Conservation (phyloP, 208 protist genomes). For the Leishmania arabica region DNA sequence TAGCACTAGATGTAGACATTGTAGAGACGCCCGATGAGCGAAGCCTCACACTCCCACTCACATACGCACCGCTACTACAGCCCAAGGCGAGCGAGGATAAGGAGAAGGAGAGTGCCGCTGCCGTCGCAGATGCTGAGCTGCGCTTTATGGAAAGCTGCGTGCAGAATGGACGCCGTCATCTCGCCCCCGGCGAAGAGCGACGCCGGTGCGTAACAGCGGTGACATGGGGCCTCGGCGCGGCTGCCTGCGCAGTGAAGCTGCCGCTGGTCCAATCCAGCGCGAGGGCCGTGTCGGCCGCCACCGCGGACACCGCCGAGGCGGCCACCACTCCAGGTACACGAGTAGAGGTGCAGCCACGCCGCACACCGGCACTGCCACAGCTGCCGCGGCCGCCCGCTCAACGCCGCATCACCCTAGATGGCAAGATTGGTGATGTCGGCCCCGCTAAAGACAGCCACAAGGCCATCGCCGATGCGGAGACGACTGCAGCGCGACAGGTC, state of each 20-base stretch:
- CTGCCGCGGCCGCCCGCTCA: neutral
- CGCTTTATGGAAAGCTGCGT: conserved; percentile 28
- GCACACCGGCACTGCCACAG: neutral
- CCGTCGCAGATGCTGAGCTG: conserved; percentile 13
- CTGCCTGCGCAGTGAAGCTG: conserved; percentile 37
- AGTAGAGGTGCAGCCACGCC: neutral
- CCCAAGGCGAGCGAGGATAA: neutral
- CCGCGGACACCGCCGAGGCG: neutral
- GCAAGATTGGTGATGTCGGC: neutral
- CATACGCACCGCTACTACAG: neutral
- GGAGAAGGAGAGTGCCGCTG: neutral
- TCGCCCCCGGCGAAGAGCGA: conserved; percentile 27
- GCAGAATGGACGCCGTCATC: conserved; percentile 11
- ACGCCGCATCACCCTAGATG: neutral
- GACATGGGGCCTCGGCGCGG: conserved; percentile 68
- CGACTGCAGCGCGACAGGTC: neutral
- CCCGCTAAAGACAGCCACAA: neutral
- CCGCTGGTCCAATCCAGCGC: neutral
- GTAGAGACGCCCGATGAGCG: neutral
- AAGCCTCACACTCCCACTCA: neutral
- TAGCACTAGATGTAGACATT: neutral
- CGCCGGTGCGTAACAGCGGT: conserved; percentile 40
- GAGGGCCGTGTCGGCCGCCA: too few relatives aligned
- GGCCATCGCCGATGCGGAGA: neutral
- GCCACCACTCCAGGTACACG: neutral